A percentile compares a stretch with the other conserved stretches of the same genome.
Evolutionary conservation across 2,329 filamentous ascomycete genomes (phyloP).

Genomic region (Trichoderma breve): DNA sequence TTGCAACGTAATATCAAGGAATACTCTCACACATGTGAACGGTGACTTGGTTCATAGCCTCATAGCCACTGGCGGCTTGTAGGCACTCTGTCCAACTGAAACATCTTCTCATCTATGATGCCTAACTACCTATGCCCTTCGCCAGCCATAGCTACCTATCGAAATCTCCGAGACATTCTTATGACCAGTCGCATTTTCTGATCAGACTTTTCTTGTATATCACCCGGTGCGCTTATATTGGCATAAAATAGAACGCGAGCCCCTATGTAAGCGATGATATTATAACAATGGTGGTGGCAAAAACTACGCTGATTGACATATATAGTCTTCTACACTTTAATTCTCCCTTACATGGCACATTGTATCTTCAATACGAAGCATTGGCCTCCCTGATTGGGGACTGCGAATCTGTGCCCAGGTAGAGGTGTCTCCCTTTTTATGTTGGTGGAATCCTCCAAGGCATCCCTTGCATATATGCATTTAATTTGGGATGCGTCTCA

Average conservation of each 20-base stretch:
- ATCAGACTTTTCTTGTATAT: background rate
- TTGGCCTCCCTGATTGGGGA: background rate
- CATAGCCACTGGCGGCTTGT: background rate
- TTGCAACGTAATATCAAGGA: background rate
- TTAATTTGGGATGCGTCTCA: background rate
- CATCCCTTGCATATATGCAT: slow-evolving; percentile 1
- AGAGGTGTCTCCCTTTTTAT: background rate
- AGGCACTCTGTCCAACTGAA: background rate
- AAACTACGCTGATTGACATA: background rate
- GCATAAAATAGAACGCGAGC: background rate
- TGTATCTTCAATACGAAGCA: background rate
- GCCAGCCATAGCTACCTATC: background rate
- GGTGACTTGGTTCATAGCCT: background rate
- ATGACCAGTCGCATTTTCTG: background rate
- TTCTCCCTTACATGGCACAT: background rate
- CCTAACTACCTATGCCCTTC: background rate
- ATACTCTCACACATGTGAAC: background rate
- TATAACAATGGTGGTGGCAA: background rate
- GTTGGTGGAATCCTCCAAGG: background rate
- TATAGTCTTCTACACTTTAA: background rate
- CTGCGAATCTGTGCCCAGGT: background rate
- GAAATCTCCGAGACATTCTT: background rate
- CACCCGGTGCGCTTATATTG: rapidly evolving
- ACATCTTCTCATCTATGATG: background rate
- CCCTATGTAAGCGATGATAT: background rate